Base-by-base conservation (phyloP, 2,329 filamentous ascomycete genomes). In the Beauveria caledonica region DNA sequence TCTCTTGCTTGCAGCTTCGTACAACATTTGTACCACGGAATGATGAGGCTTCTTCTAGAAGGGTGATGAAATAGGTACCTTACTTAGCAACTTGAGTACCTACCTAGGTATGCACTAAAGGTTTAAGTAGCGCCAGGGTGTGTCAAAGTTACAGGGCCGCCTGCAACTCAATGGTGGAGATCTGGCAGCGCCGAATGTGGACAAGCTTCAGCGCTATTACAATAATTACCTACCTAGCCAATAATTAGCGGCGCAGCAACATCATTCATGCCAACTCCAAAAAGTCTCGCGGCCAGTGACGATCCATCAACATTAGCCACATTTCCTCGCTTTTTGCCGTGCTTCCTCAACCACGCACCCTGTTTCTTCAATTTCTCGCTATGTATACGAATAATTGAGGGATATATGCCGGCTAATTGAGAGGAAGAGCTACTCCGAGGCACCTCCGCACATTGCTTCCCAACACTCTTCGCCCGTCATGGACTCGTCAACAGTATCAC, bases 301-400 rank as follows among this genome's bases (percentile, higher is more conserved):
- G 57, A 59, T 13, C 56, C 49, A 59, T 59, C 49, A 45, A 27
- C 27, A n/a, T 52, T 52, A 15, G 11, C 27, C 39, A 21, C 40
- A 10, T 46, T 29, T 42, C 23, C 33, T 23, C 23, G 23, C 36
- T 33, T 45, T 39, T 39, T 39, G 48, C 25, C 48, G 49, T 36
- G n/a, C 27, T 53, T 52, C 7, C 10, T 10, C 19, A 23, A 36
- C 27, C 15, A 39, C 57, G 49, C 40, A 36, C 11, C 46, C 57
- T 56, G 36, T n/a, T 23, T 11, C 11, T 51, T 33, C 33, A 8
- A 45, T 10, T 46, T 39, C 5, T 5, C 45, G 49, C 48, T 52
- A 59, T 59, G 57, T 59, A 25, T 53, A 53, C 57, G 57, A 53
- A 4, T 59, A 59, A 46, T 53, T 59, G n/a, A 53, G 19, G 8